Evolutionary conservation across 2,329 filamentous ascomycete genomes (phyloP), one percentile per base, ranked within the genome.

Genomic region (Aspergillus vadensis): DNA sequence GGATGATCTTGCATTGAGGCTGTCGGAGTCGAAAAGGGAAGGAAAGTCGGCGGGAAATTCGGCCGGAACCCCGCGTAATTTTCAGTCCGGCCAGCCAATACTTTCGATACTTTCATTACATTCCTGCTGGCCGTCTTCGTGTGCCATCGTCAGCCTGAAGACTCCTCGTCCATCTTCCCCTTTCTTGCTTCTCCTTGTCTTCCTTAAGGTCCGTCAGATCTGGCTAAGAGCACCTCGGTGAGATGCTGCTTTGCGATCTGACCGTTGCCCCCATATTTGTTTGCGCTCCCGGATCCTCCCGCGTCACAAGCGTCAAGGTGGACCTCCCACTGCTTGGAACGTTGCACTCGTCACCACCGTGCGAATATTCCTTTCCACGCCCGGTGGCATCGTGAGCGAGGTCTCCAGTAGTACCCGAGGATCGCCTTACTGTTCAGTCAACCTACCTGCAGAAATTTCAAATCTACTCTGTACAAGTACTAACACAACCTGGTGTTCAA

Each of bases 11-110:
- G 32, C 32, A 14, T 36, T 36, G 53, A 44, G 43, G 30, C 38
- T 9, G 39, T 36, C 30, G 17, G 36, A 36, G 21, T 52, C n/a
- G 48, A 15, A 21, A 15, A 41, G 32, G 12, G 12, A 36, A 41
- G 41, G 55, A 50, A 63, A 68, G 62, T 63, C 60, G 52, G 63
- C 62, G 58, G 62, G 57, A 51, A 41, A 54, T 41, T 64, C 53
- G 27, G 56, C 43, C 57, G 55, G 44, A 57, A 23, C 56, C 61
- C 65, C 62, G 72, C 72, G 71, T 73, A 73, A 70, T 72, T 74
- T 61, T 73, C 70, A 73, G 70, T 70, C 73, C 71, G 70, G 41
- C 44, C 44, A 48, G 56, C 58, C 58, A 55, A 36, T 51, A 39
- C 43, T 38, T 14, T 36, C 44, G 48, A 54, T 48, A 23, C 30